Evolutionary conservation across 371 early-diverging fungal species (phyloP).

Genomic region (Mortierella sp.): DNA sequence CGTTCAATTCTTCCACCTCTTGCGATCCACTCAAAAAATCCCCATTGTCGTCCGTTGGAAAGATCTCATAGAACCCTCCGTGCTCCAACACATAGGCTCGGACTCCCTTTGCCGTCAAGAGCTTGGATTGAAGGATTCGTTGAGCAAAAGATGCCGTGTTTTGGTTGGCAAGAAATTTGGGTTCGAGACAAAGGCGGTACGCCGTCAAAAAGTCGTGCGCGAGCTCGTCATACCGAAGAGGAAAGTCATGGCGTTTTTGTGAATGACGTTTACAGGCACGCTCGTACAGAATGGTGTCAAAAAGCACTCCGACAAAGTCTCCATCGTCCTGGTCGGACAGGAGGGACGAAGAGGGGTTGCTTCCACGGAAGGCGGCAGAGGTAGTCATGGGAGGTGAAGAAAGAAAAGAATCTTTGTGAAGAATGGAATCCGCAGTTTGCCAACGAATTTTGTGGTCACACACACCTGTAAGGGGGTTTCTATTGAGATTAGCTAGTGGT

Average conservation of each 20-base stretch:
- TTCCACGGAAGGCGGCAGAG: too few species aligned
- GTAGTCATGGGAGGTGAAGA: too few species aligned
- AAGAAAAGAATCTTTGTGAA: too few species aligned
- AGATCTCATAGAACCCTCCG: slow-evolving; percentile 21
- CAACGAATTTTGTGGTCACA: too few species aligned
- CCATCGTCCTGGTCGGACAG: slow-evolving; percentile 12
- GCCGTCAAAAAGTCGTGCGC: slow-evolving; percentile 29
- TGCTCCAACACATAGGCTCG: slow-evolving; percentile 16
- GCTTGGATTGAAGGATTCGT: slow-evolving; percentile 16
- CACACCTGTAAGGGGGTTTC: too few species aligned
- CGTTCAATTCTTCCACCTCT: slow-evolving; percentile 28
- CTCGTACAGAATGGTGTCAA: slow-evolving; percentile 38
- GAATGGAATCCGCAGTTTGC: too few species aligned
- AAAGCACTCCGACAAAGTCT: slow-evolving; percentile 35
- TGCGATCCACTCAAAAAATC: slow-evolving; percentile 6
- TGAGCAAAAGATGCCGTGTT: slow-evolving; percentile 11
- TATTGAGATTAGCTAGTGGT: too few species aligned
- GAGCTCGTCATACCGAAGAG: slow-evolving; percentile 26
- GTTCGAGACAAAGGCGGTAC: slow-evolving; percentile 28
- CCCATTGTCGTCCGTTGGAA: slow-evolving; percentile 7
- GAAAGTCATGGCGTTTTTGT: slow-evolving; percentile 29
- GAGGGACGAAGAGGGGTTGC: too few species aligned
- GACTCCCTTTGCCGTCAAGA: slow-evolving; percentile 25
- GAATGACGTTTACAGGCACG: slow-evolving; percentile 33
- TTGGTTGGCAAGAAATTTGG: slow-evolving; percentile 25